These are phyloP conservation scores for Trichocladium uniseriatum DNA, from an alignment of 495 filamentous ascomycete species.

Conservation along the genomic window DNA sequence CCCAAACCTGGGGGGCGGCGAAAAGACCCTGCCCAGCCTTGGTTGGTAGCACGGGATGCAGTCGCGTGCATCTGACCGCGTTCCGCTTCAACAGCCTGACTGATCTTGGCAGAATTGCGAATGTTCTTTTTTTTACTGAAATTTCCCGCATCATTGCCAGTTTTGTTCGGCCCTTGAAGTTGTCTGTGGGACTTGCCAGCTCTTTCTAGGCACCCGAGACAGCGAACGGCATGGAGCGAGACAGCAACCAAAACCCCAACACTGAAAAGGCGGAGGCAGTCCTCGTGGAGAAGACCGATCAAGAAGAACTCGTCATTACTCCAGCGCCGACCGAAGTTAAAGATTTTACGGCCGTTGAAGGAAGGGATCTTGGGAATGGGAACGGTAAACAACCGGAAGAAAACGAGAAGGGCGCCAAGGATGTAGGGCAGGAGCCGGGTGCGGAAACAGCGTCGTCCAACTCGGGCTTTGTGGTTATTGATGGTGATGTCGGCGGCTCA, in stretches of 20 bases:
- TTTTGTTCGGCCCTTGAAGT: no score
- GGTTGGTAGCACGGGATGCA: not conserved
- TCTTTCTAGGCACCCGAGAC: not conserved
- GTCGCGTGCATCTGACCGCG: not conserved
- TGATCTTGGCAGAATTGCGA: not conserved
- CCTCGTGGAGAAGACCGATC: not conserved
- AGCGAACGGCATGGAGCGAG: conserved; percentile 6
- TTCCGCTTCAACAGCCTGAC: not conserved
- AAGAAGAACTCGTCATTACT: no score
- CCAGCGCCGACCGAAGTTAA: no score
- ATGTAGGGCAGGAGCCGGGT: not conserved
- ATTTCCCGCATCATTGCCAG: not conserved
- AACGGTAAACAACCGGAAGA: not conserved
- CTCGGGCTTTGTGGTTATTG: conserved; percentile 30
- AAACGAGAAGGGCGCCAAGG: not conserved
- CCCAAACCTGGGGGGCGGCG: no score
- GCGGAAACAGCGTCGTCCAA: not conserved
- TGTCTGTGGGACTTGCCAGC: no score
- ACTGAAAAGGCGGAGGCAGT: conserved; percentile 5
- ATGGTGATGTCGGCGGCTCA: conserved; percentile 33
- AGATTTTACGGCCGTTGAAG: no score
- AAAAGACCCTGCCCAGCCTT: no score
- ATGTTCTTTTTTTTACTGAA: not conserved
- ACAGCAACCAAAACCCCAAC: conserved; percentile 1
- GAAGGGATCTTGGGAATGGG: no score